Percentiles rank a stretch among this genome's conserved stretches.
Evolutionary conservation across 805 yeast species (phyloP).

Genomic region (Suhomyces sp.): DNA sequence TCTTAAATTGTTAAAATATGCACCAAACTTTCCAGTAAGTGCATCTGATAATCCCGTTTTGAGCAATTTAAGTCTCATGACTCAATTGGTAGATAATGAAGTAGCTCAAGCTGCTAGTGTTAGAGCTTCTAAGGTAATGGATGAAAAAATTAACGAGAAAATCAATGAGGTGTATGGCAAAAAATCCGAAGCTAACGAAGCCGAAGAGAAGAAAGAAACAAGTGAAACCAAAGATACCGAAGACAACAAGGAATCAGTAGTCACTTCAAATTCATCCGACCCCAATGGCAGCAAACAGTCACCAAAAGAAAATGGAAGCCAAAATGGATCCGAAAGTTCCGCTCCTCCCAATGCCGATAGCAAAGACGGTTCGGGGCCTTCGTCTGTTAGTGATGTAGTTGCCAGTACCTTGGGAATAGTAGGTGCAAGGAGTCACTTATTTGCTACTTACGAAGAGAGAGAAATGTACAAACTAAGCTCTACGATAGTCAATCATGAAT

Average conservation of each 20-base stretch:
- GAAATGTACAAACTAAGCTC: conserved; percentile 62
- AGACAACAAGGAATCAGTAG: conserved; percentile 2
- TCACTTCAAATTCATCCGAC: conserved; percentile 15
- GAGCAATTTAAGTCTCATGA: conserved; percentile 86
- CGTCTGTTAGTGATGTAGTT: conserved; percentile 53
- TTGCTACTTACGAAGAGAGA: conserved; percentile 77
- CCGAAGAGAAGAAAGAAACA: conserved; percentile 5
- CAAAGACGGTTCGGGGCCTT: conserved; percentile 1
- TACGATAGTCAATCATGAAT: conserved; percentile 57
- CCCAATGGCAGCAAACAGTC: conserved; percentile 6
- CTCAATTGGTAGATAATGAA: conserved; percentile 80
- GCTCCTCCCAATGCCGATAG: conserved; percentile 1
- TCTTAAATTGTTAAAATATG: conserved; percentile 73
- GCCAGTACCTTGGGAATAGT: conserved; percentile 69
- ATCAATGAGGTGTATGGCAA: conserved; percentile 31
- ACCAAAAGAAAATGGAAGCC: conserved; percentile 1
- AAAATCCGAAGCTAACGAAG: conserved; percentile 10
- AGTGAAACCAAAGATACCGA: background rate
- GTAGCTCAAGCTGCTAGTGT: conserved; percentile 80
- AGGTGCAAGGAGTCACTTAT: conserved; percentile 76
- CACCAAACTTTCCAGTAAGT: conserved; percentile 81
- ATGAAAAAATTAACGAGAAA: conserved; percentile 40
- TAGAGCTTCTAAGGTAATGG: conserved; percentile 53
- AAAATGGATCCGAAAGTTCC: conserved; percentile 7
- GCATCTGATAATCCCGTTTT: conserved; percentile 90